These are phyloP conservation scores for Phoenix dactylifera DNA, from an alignment of 176 grass and related monocot species.

Conservation along the genomic window DNA sequence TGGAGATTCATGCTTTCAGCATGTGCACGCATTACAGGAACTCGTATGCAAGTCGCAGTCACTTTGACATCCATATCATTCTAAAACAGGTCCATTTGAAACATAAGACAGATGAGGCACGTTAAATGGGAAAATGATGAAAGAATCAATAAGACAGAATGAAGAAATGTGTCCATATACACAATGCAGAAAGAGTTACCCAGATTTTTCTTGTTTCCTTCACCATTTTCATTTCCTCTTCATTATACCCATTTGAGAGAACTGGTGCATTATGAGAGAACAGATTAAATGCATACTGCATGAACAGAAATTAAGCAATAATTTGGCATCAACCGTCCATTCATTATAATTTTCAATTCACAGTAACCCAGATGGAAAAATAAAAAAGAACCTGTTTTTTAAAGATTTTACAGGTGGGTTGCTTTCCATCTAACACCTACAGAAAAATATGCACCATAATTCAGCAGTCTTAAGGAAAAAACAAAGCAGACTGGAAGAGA, in stretches of 20 bases:
- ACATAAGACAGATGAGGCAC: no score
- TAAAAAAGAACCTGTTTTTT: constrained; percentile 54
- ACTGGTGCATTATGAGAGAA: constrained; percentile 91
- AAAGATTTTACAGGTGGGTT: constrained; percentile 93
- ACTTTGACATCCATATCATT: constrained; percentile 84
- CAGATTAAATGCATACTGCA: constrained; percentile 98
- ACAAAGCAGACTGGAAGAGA: background rate
- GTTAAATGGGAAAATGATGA: no score
- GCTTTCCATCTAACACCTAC: constrained; percentile 91
- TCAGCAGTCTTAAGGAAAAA: background rate
- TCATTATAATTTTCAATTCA: background rate
- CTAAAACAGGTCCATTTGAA: constrained; percentile 27
- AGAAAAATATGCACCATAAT: background rate
- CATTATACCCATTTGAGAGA: constrained; percentile 91
- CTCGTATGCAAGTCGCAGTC: constrained; percentile 88
- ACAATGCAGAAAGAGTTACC: constrained; percentile 25
- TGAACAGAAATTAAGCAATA: constrained; percentile 16
- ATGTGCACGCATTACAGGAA: constrained; percentile 87
- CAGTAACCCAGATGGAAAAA: background rate
- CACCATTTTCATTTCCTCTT: constrained; percentile 97
- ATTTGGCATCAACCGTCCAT: constrained; percentile 1
- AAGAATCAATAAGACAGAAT: no score
- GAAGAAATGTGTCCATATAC: no score
- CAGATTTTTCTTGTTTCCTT: constrained; percentile 92
- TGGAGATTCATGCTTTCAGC: constrained; percentile 89